Percentiles rank a stretch among this genome's conserved stretches.
Conservation (phyloP, 805 yeast genomes). For the Metschnikowia noctiluminum region DNA sequence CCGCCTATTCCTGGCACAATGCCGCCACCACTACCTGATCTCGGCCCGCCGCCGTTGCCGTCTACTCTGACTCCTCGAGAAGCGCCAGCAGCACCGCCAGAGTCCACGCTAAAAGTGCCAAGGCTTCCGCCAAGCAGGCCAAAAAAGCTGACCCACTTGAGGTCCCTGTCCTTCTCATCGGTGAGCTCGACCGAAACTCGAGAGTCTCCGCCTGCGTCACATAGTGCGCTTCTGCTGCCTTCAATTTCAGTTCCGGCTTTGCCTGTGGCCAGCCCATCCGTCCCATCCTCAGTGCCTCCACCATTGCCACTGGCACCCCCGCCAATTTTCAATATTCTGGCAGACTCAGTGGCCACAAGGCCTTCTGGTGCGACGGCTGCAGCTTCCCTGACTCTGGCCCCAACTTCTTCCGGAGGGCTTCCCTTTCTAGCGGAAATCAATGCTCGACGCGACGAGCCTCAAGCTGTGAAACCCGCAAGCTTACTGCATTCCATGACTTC, state of each 20-base stretch:
- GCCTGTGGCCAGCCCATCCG: neutral
- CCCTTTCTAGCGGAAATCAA: conserved; percentile 19
- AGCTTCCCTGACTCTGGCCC: conserved; percentile 1
- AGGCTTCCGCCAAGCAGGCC: conserved; percentile 41
- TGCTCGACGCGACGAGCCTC: conserved; percentile 10
- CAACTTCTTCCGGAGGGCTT: conserved; percentile 14
- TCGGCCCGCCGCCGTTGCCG: conserved; percentile 20
- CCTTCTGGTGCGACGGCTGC: neutral
- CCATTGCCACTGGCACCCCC: conserved; percentile 16
- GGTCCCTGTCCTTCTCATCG: conserved; percentile 22
- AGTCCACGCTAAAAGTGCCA: conserved; percentile 21
- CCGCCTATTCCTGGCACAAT: conserved; percentile 7
- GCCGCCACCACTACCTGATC: conserved; percentile 15
- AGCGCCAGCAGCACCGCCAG: conserved; percentile 12
- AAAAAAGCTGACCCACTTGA: conserved; percentile 35
- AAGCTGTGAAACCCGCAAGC: neutral
- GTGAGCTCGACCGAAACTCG: conserved; percentile 14
- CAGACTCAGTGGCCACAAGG: neutral
- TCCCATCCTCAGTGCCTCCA: neutral
- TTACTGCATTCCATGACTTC: neutral
- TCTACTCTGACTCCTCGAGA: conserved; percentile 11
- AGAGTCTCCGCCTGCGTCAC: neutral
- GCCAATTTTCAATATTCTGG: conserved; percentile 7
- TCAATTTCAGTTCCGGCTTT: neutral
- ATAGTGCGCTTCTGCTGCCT: conserved; percentile 3